These are phyloP conservation scores for Paraleonurus japonicus DNA, from an alignment of 257 asterid species.

Conservation along the genomic window DNA sequence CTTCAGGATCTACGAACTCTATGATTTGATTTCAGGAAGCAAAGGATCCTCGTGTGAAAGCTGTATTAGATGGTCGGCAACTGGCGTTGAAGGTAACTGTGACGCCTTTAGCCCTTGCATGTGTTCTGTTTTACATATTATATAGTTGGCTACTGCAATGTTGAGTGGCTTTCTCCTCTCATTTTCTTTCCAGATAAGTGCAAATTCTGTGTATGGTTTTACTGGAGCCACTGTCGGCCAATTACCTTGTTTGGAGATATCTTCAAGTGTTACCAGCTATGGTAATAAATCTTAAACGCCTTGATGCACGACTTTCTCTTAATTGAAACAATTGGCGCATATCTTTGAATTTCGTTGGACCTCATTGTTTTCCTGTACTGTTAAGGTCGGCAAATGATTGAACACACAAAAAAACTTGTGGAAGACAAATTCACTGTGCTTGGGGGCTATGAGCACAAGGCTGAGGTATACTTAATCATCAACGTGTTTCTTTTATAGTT, in stretches of 20 bases:
- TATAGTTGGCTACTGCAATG: slow-evolving; percentile 6
- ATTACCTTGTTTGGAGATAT: slow-evolving; percentile 94
- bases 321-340: background rate
- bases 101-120: slow-evolving; percentile 6
- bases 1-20: slow-evolving; percentile 24
- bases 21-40: slow-evolving; percentile 62
- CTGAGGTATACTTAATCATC: slow-evolving; percentile 58
- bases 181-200: slow-evolving; percentile 72
- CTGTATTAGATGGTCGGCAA: slow-evolving; percentile 98
- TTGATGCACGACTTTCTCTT: slow-evolving; percentile 15
- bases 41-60: slow-evolving; percentile 88
- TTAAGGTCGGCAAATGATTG: slow-evolving; percentile 98
- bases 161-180: slow-evolving; percentile 25
- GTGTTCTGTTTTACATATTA: slow-evolving; percentile 4
- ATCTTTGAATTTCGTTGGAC: slow-evolving; percentile 27
- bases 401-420: slow-evolving; percentile 91
- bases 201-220: slow-evolving; percentile 95
- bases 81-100: slow-evolving; percentile 84
- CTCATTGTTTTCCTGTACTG: slow-evolving; percentile 28
- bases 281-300: slow-evolving; percentile 48
- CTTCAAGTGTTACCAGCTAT: slow-evolving; percentile 98
- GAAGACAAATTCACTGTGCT: slow-evolving; percentile 82
- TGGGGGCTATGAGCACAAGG: slow-evolving; percentile 86
- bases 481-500: slow-evolving; percentile 17
- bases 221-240: slow-evolving; percentile 98